Conservation (phyloP, 192 early-diverging fungal genomes). For the Linnemannia elongata region DNA sequence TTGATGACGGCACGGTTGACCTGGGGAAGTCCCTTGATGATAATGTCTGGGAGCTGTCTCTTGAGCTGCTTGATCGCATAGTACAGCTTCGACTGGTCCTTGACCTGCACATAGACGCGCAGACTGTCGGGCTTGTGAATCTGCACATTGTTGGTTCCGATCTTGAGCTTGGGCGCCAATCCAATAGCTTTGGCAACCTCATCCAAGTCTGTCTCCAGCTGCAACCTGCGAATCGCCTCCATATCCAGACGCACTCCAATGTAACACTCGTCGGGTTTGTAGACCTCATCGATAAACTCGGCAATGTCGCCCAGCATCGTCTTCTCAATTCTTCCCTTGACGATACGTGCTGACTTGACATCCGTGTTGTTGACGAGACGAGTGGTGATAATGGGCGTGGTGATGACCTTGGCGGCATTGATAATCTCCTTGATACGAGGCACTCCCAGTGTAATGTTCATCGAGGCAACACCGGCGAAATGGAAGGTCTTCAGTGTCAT, state of each 20-base stretch:
- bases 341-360: slow-evolving; percentile 90
- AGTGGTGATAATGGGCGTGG: slow-evolving; percentile 91
- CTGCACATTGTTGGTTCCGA: slow-evolving; percentile 78
- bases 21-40: slow-evolving; percentile 88
- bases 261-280: slow-evolving; percentile 79
- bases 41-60: slow-evolving; percentile 86
- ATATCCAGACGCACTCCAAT: slow-evolving; percentile 88
- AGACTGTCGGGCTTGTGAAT: slow-evolving; percentile 72
- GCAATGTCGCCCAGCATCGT: slow-evolving; percentile 92
- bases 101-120: slow-evolving; percentile 72
- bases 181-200: slow-evolving; percentile 86
- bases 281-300: slow-evolving; percentile 95
- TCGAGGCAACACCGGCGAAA: slow-evolving; percentile 98
- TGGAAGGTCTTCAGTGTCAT: slow-evolving; percentile 99
- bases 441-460: slow-evolving; percentile 99
- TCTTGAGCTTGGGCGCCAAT: slow-evolving; percentile 88
- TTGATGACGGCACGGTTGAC: slow-evolving; percentile 91
- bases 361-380: slow-evolving; percentile 75
- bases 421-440: slow-evolving; percentile 99
- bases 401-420: slow-evolving; percentile 96
- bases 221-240: slow-evolving; percentile 85
- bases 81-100: slow-evolving; percentile 73
- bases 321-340: slow-evolving; percentile 96
- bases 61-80: slow-evolving; percentile 87
- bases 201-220: slow-evolving; percentile 88